These are phyloP conservation scores for Aspergillus floridensis DNA, from an alignment of 2,329 filamentous ascomycete species.

Conservation along the genomic window DNA sequence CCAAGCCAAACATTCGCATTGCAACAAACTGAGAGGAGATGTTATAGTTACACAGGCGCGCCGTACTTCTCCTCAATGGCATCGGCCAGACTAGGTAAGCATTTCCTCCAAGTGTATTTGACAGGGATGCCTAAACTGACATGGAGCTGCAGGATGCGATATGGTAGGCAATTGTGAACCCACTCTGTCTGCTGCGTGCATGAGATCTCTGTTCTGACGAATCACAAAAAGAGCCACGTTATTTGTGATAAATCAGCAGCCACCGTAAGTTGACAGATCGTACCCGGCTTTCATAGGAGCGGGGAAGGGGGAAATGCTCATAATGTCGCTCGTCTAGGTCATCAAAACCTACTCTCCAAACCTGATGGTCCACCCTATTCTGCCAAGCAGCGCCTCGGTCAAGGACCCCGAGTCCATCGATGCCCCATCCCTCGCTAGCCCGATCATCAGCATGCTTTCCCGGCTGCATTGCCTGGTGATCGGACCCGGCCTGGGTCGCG, in stretches of 20 bases:
- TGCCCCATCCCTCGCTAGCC: constrained; percentile 60
- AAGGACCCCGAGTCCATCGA: constrained; percentile 50
- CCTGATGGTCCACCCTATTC: constrained; percentile 95
- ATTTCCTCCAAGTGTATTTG: neutral
- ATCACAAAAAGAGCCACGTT: constrained; percentile 62
- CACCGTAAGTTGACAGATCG: constrained; percentile 38
- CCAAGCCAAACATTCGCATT: neutral
- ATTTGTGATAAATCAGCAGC: constrained; percentile 90
- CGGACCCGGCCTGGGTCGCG: constrained; percentile 86
- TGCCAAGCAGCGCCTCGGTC: constrained; percentile 69
- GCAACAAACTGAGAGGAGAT: constrained; percentile 9
- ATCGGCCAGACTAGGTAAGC: constrained; percentile 73
- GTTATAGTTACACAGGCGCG: constrained; percentile 75
- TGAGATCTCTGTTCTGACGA: constrained; percentile 16
- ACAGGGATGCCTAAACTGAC: constrained; percentile 12
- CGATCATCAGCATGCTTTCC: constrained; percentile 75
- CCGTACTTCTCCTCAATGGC: constrained; percentile 99
- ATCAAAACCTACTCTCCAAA: constrained; percentile 99
- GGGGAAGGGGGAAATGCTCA: neutral
- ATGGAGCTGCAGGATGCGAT: constrained; percentile 57
- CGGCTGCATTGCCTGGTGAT: constrained; percentile 91
- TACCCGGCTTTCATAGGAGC: neutral
- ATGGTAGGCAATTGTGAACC: constrained; percentile 60
- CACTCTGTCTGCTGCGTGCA: neutral
- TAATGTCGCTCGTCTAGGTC: constrained; percentile 49